Evolutionary conservation across 768 basidiomycete genomes (phyloP), one percentile per base, ranked within the genome.

Genomic region (Sarcodon sp.): DNA sequence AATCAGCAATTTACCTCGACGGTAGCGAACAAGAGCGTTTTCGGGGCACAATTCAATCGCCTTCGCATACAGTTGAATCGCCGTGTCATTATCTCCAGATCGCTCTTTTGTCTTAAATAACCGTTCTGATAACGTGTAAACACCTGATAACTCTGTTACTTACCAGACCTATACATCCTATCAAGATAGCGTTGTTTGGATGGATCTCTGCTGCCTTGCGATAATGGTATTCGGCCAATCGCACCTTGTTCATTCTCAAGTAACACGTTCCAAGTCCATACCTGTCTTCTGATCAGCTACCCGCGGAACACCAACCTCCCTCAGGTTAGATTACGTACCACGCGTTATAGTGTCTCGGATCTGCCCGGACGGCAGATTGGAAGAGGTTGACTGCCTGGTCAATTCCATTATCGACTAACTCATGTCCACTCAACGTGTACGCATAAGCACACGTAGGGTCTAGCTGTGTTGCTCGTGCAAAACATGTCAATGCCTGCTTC

Each of bases 231-330:
- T 98, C 92, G 39, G 96, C 96, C 46, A 93, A 71, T 41, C 87
- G 80, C 50, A 88, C 69, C 69, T 94, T 97, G 65, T 87, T 92
- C 77, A 85, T 89, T 57, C 90, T 77, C 62, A 94, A 72, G 71
- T 97, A 98, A 60, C 92, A 97, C 34, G 88, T 88, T 52, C 96
- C 96, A 56, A 99, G 71, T n/a, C 96, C 96, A 65, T 98, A 99
- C 94, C 94, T 97, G 59, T 53, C 50, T 34, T 10, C 39, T 45
- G 35, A 53, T 47, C 47, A 52, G 52, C 52, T 45, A 47, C 34
- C 47, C 39, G 18, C 36, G 27, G 47, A 50, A 51, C 43, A 49
- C 44, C 32, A 37, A 18, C 43, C 35, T 33, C 21, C 39, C 45
- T 41, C 39, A 27, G 8, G 39, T 41, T 15, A 35, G 16, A 43